Conservation (phyloP, 2,329 filamentous ascomycete genomes). For the Orbilia blumenaviensis region DNA sequence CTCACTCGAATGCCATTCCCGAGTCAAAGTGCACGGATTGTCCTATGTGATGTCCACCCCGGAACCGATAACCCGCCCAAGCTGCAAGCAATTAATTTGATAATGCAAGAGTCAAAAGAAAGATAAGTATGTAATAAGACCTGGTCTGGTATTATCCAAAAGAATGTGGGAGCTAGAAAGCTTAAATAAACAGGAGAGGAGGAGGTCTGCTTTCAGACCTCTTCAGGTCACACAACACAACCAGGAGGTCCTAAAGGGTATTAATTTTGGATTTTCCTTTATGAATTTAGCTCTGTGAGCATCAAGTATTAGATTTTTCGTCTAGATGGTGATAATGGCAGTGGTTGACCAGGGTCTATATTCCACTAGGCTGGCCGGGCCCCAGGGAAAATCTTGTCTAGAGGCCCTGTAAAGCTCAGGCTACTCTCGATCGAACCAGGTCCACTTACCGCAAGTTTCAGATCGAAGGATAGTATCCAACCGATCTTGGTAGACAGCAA, state of each 20-base stretch:
- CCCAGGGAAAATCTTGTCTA: conserved; percentile 37
- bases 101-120: conserved; percentile 24
- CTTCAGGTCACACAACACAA: conserved; percentile 51
- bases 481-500: conserved; percentile 37
- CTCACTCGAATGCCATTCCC: conserved; percentile 15
- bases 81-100: conserved; percentile 32
- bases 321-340: conserved; percentile 51
- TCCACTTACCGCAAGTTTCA: conserved; percentile 55
- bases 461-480: conserved; percentile 38
- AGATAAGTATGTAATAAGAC: conserved; percentile 43
- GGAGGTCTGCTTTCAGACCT: not conserved
- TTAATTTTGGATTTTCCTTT: conserved; percentile 34
- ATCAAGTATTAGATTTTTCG: conserved; percentile 28
- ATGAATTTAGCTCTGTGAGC: conserved; percentile 31
- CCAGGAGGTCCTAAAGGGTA: conserved; percentile 40
- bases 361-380: conserved; percentile 38
- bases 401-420: conserved; percentile 38
- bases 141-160: conserved; percentile 35
- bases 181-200: conserved; percentile 48
- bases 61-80: conserved; percentile 22
- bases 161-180: conserved; percentile 48
- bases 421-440: conserved; percentile 39
- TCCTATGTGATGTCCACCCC: conserved; percentile 10
- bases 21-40: conserved; percentile 28
- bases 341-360: conserved; percentile 46